phyloP scores from a whole-genome alignment of 164 flowering plant genomes.

The Euptelea pleiosperma region DNA sequence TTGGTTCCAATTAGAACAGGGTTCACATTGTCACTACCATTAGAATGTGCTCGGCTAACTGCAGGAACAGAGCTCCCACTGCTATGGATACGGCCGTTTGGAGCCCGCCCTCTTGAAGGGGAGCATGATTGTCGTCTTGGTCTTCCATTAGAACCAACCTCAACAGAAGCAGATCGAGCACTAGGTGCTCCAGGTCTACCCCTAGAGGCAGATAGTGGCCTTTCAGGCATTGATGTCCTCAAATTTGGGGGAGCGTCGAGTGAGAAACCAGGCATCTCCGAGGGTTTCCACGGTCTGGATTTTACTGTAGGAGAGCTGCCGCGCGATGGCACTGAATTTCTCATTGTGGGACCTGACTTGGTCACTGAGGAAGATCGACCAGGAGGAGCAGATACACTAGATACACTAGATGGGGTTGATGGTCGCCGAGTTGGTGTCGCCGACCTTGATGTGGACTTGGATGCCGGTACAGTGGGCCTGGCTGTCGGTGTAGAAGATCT shows the following conservation, averaged over 20 bases:
- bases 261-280: conserved; percentile 80
- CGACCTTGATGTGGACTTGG: conserved; percentile 39
- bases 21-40: conserved; percentile 56
- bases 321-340: conserved; percentile 49
- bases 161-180: conserved; percentile 49
- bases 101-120: conserved; percentile 64
- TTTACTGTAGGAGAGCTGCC: conserved; percentile 65
- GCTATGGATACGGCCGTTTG: conserved; percentile 38
- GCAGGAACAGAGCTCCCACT: conserved; percentile 54
- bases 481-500: conserved; percentile 37
- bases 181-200: conserved; percentile 72
- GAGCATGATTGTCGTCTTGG: conserved; percentile 72
- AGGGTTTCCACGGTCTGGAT: conserved; percentile 80
- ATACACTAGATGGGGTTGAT: conserved; percentile 39
- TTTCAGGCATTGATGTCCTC: conserved; percentile 65
- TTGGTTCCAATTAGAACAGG: conserved; percentile 77
- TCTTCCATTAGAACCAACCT: conserved; percentile 49
- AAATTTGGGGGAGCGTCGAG: conserved; percentile 78
- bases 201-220: conserved; percentile 81
- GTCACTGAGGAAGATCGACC: conserved; percentile 42
- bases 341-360: conserved; percentile 33
- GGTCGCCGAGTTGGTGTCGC: conserved; percentile 58
- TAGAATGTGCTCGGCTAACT: conserved; percentile 39
- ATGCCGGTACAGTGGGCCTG: conserved; percentile 24
- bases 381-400: conserved; percentile 43